Evolutionary conservation across 192 early-diverging fungal species (phyloP).

Genomic region (Backusella mclennaniae): DNA sequence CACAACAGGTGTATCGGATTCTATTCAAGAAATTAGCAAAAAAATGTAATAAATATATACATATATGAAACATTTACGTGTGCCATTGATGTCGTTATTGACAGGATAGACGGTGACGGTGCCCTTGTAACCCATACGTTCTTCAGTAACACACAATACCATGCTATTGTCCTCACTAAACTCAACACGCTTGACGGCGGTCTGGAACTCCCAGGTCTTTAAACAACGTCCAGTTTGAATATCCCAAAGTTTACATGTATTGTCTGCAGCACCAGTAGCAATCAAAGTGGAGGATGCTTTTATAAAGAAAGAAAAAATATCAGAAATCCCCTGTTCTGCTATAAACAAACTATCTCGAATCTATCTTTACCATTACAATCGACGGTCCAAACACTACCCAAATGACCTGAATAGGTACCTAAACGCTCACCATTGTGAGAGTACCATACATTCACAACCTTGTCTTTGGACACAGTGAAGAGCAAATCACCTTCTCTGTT

Average conservation of each 20-base stretch:
- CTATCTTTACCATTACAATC: constrained; percentile 78
- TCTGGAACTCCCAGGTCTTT: constrained; percentile 87
- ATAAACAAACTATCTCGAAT: neutral
- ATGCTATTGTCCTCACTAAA: constrained; percentile 89
- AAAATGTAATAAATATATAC: neutral
- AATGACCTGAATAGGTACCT: constrained; percentile 90
- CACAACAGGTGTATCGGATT: constrained; percentile 77
- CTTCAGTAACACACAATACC: constrained; percentile 93
- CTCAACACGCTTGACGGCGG: constrained; percentile 87
- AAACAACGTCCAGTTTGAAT: constrained; percentile 89
- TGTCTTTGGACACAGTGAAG: constrained; percentile 95
- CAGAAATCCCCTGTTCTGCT: neutral
- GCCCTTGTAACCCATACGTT: constrained; percentile 88
- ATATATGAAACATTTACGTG: constrained; percentile 28
- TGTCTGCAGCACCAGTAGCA: constrained; percentile 90
- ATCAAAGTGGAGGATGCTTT: constrained; percentile 72
- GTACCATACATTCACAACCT: constrained; percentile 92
- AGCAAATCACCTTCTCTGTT: constrained; percentile 97
- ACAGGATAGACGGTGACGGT: constrained; percentile 85
- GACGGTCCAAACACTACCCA: constrained; percentile 93
- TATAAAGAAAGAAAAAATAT: neutral
- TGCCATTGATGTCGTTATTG: constrained; percentile 53
- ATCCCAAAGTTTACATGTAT: constrained; percentile 89
- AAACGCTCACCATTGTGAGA: constrained; percentile 97
- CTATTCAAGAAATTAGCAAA: neutral